phyloP scores from a whole-genome alignment of 2,329 filamentous ascomycete species.

The Tolypocladium paradoxum region DNA sequence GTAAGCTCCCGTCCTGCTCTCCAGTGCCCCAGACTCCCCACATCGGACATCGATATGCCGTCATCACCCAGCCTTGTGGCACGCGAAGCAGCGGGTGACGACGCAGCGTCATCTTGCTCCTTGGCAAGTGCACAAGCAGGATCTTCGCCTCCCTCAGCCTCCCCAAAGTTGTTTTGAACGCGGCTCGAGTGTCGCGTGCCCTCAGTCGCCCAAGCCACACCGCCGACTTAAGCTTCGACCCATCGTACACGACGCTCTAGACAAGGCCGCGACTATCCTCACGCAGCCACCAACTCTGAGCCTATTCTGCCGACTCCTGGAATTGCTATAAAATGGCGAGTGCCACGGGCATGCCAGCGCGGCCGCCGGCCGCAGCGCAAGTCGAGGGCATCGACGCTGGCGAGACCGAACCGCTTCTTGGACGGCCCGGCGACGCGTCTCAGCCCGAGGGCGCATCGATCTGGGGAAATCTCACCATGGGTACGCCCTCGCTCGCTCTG shows the following conservation, averaged over 20 bases:
- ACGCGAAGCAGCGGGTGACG: background rate
- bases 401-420: slow-evolving; percentile 34
- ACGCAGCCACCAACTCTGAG: background rate
- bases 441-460: slow-evolving; percentile 56
- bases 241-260: background rate
- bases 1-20: background rate
- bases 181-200: background rate
- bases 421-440: slow-evolving; percentile 57
- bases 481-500: slow-evolving; percentile 31
- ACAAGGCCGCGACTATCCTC: background rate
- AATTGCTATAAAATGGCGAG: slow-evolving; percentile 47
- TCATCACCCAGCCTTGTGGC: background rate
- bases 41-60: background rate
- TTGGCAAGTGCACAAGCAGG: background rate
- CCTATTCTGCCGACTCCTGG: background rate
- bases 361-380: slow-evolving; percentile 15
- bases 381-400: slow-evolving; percentile 13
- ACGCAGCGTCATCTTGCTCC: background rate
- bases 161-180: background rate
- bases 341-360: slow-evolving; percentile 54
- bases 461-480: slow-evolving; percentile 61
- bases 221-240: background rate
- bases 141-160: background rate
- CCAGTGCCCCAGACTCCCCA: background rate
- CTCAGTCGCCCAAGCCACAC: background rate